Base-by-base conservation (phyloP, 306 rosid genomes). In the Crataegus laevigata region DNA sequence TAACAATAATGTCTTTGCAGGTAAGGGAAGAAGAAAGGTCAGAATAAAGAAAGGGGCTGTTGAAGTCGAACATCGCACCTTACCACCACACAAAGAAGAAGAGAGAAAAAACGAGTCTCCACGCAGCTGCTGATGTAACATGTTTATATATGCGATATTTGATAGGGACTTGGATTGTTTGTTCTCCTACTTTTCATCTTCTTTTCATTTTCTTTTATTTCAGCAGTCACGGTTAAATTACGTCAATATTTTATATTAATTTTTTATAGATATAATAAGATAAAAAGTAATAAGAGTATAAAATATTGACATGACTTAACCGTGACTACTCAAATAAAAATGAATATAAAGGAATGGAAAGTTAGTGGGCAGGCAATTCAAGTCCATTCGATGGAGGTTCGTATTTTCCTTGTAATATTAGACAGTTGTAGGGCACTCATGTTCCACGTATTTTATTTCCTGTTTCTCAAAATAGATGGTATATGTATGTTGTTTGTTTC, bases 21-120 rank as follows among this genome's bases (percentile, higher is more conserved):
- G 87, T 55, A 77, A 77, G 69, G 47, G 58, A 55, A n/a, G 76
- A 80, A 61, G 72, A 72, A 67, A 70, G 63, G 69, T 62, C 77
- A 36, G 68, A 91, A 89, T 88, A 85, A 91, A 85, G 87, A 72
- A 79, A 81, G 83, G 79, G 83, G 77, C 50, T 73, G 86, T 75
- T 54, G 28, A 75, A 78, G 79, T 34, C 47, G 28, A 34, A 65
- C 28, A 55, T 14, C 25, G 47, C 25, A 9, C 47, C 47, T 65
- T 32, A 51, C 15, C 14, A 24, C 25, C 42, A 74, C 57, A 67
- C 34, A 29, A 74, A 70, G 26, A 69, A 52, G 71, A 40, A 19
- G 36, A 38, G 40, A 36, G 29, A 38, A 25, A 29, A 21, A 72
- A 52, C 81, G 75, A 79, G 76, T 83, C 76, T 68, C 79, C 79